Evolutionary conservation across 1,284 basidiomycete species (phyloP).

Genomic region (Cryptococcus depauperatus): DNA sequence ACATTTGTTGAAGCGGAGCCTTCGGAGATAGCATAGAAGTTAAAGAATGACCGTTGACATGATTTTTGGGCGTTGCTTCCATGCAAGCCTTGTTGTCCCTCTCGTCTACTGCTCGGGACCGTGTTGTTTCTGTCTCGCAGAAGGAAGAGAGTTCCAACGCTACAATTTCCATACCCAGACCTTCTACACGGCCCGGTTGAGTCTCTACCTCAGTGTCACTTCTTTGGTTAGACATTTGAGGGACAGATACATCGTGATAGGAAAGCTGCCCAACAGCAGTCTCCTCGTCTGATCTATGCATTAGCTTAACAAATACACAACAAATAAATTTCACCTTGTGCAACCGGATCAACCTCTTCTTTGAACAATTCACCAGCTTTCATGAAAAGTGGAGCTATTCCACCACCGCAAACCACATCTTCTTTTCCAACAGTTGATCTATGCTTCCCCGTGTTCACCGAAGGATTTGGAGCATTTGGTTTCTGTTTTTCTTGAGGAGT

Average conservation of each 20-base stretch:
- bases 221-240: constrained; percentile 26
- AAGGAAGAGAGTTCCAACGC: no score
- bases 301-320: not conserved
- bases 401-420: constrained; percentile 31
- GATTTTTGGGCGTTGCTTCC: no score
- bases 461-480: not conserved
- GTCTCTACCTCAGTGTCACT: constrained; percentile 31
- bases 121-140: no score
- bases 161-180: no score
- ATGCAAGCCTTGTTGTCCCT: no score
- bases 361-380: constrained; percentile 45
- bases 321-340: constrained; percentile 20
- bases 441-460: not conserved
- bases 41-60: no score
- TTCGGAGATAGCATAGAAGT: no score
- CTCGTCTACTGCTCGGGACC: no score
- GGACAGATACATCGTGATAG: constrained; percentile 29
- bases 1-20: no score
- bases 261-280: constrained; percentile 7
- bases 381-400: constrained; percentile 40
- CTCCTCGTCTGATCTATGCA: constrained; percentile 12
- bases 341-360: constrained; percentile 37
- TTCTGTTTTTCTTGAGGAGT: constrained; percentile 2
- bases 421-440: not conserved
- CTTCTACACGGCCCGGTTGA: not conserved